These are phyloP conservation scores for Exophiala sideris DNA, from an alignment of 2,329 filamentous ascomycete species.

Conservation along the genomic window DNA sequence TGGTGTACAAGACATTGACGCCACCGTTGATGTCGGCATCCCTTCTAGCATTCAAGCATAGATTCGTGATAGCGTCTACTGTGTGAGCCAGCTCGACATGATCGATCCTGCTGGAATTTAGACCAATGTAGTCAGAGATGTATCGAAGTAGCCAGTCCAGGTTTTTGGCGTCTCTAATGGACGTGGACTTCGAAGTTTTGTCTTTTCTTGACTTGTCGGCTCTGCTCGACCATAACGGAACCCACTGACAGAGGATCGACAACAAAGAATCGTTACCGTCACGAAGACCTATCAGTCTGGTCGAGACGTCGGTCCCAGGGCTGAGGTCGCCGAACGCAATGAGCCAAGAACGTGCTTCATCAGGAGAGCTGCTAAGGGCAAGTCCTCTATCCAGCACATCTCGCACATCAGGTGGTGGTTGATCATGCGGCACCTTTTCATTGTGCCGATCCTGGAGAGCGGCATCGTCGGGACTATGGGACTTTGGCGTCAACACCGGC, in stretches of 20 bases:
- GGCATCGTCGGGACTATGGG: conserved; percentile 8
- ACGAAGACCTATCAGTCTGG: conserved; percentile 13
- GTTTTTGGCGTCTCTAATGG: conserved; percentile 18
- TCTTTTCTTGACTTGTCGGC: conserved; percentile 19
- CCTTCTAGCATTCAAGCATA: conserved; percentile 23
- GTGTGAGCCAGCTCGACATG: conserved; percentile 13
- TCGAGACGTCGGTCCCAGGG: conserved; percentile 24
- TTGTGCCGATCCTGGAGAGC: conserved; percentile 3
- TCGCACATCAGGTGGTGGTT: conserved; percentile 1
- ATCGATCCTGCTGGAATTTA: conserved; percentile 19
- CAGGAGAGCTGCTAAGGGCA: conserved; percentile 10
- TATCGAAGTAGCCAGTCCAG: conserved; percentile 26
- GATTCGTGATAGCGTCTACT: conserved; percentile 12
- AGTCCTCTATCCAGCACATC: conserved; percentile 15
- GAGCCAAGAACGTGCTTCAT: conserved; percentile 24
- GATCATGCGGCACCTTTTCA: conserved; percentile 8
- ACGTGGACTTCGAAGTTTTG: conserved; percentile 14
- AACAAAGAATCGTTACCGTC: conserved; percentile 14
- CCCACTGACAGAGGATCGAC: conserved; percentile 17
- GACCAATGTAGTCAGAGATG: conserved; percentile 20
- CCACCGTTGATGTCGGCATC: conserved; percentile 23
- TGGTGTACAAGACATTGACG: conserved; percentile 20
- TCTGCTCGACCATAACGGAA: conserved; percentile 20
- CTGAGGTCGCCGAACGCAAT: conserved; percentile 20
- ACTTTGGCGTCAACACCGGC: conserved; percentile 9